A percentile compares a stretch with the other conserved stretches of the same genome.
Conservation (phyloP, 2,329 filamentous ascomycete genomes). For the Fusarium sambucinum region DNA sequence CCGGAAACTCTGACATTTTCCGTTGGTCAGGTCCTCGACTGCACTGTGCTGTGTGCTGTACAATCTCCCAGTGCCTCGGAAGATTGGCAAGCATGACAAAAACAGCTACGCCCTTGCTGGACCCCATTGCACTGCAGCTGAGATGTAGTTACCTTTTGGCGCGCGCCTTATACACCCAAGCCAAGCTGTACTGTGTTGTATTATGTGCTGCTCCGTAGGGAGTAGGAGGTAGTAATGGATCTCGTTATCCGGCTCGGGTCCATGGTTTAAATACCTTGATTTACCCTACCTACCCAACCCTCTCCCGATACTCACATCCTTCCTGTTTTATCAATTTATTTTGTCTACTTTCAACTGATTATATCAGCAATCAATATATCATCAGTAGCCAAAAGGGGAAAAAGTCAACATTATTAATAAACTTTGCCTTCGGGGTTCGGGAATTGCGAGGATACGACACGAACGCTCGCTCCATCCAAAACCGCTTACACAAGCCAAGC, state of each 20-base stretch:
- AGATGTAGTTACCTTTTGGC: constrained; percentile 1
- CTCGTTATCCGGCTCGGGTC: constrained; percentile 29
- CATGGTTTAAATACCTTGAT: constrained; percentile 41
- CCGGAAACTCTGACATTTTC: constrained; percentile 10
- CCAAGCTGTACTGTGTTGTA: constrained; percentile 13
- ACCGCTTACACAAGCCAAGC: constrained; percentile 40
- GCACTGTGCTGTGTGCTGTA: neutral
- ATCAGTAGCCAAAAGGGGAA: neutral
- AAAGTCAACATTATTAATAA: constrained; percentile 7
- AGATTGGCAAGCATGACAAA: constrained; percentile 49
- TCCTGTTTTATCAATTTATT: neutral
- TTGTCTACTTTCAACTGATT: neutral
- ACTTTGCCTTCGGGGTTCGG: constrained; percentile 36
- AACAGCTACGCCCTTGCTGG: constrained; percentile 38
- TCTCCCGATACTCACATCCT: constrained; percentile 1
- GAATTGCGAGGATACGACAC: constrained; percentile 25
- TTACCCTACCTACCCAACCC: constrained; percentile 8
- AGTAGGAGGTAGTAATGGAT: constrained; percentile 22
- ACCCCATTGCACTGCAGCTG: constrained; percentile 13
- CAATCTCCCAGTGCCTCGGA: constrained; percentile 17
- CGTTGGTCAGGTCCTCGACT: neutral
- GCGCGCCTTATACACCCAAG: constrained; percentile 25
- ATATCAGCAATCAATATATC: neutral
- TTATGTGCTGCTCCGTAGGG: constrained; percentile 5
- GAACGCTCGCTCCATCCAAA: constrained; percentile 21